Conservation (phyloP, 2,329 filamentous ascomycete species). For the Penicillium concentricum region DNA sequence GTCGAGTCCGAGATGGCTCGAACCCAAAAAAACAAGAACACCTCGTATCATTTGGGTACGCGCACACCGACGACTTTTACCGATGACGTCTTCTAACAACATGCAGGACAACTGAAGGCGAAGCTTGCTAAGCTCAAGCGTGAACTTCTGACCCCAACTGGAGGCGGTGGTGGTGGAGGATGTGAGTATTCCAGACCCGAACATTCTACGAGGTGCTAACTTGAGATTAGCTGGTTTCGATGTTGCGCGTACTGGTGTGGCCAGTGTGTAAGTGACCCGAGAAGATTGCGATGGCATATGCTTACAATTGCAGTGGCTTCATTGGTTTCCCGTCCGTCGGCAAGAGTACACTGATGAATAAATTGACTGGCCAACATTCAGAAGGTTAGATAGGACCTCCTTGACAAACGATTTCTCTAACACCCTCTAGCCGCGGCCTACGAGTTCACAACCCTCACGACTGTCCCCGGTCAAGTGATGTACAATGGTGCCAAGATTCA, state of each 20-base stretch:
- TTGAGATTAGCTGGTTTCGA: constrained; percentile 73
- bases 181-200: constrained; percentile 35
- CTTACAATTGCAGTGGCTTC: constrained; percentile 61
- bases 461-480: constrained; percentile 89
- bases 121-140: constrained; percentile 97
- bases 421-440: constrained; percentile 71
- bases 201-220: constrained; percentile 16
- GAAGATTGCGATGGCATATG: not conserved
- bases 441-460: constrained; percentile 97
- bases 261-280: constrained; percentile 65
- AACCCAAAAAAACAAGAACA: constrained; percentile 97
- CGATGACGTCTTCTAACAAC: constrained; percentile 19
- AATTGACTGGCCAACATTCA: constrained; percentile 91
- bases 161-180: constrained; percentile 77
- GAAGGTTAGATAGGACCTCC: constrained; percentile 54
- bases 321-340: constrained; percentile 98
- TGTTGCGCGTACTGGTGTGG: constrained; percentile 94
- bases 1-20: constrained; percentile 97
- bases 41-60: constrained; percentile 81
- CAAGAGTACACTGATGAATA: constrained; percentile 97
- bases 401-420: constrained; percentile 15
- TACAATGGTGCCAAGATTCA: constrained; percentile 98
- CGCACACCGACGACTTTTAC: constrained; percentile 4
- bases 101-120: constrained; percentile 79
- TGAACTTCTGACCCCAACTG: constrained; percentile 82